Percentiles rank a stretch among this genome's conserved stretches.
Evolutionary conservation across 257 asterid species (phyloP).

Genomic region (Nicotiana noctiflora): DNA sequence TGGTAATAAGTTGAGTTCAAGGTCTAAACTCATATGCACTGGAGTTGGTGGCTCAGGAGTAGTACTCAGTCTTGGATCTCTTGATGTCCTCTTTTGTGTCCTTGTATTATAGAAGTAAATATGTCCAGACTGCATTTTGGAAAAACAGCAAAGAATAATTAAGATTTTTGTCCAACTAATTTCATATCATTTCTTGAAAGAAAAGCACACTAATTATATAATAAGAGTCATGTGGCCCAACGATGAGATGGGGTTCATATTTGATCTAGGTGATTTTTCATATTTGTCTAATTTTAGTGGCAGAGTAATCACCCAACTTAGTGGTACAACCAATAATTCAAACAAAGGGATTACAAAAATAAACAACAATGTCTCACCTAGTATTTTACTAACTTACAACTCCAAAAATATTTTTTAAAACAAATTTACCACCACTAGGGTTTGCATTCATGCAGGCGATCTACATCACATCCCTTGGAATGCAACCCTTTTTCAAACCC

Average conservation of each 20-base stretch:
- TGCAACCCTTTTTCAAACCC: too few species aligned
- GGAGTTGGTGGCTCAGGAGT: conserved; percentile 17
- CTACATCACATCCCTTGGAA: too few species aligned
- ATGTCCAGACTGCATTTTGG: conserved; percentile 51
- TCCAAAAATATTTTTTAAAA: not conserved
- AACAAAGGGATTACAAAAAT: not conserved
- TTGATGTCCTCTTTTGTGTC: conserved; percentile 39
- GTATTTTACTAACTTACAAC: not conserved
- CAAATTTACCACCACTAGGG: not conserved
- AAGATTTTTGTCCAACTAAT: not conserved
- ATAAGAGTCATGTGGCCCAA: not conserved
- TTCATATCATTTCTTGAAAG: not conserved
- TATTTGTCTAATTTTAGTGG: too few species aligned
- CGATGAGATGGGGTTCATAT: not conserved
- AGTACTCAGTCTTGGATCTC: conserved; percentile 33
- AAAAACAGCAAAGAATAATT: not conserved
- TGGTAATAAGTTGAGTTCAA: conserved; percentile 53
- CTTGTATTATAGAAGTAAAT: conserved; percentile 49
- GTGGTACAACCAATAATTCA: not conserved
- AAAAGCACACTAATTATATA: not conserved
- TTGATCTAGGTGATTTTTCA: not conserved
- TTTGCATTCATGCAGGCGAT: too few species aligned
- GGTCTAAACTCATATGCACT: conserved; percentile 55
- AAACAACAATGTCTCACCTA: not conserved
- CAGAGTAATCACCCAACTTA: not conserved